Base-by-base conservation (phyloP, 257 asterid species). In the Nicotiana paniculata region DNA sequence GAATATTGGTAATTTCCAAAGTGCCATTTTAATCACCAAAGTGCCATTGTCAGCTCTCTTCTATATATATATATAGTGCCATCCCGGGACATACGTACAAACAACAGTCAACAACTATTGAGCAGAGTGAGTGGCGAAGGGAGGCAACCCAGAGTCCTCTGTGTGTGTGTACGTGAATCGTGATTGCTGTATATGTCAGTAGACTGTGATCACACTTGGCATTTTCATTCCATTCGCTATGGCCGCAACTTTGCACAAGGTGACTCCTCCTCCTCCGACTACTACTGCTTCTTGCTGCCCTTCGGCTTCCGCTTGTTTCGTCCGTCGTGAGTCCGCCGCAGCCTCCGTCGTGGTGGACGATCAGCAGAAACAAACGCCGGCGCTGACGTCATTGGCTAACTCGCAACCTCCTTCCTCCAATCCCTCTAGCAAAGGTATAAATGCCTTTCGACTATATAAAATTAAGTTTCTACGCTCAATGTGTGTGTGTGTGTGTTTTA, bases 281-380 rank as follows among this genome's bases (percentile, higher is more conserved):
- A 43, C 48, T 17, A 3, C 75, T 66, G 16, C 37, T 63, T 28
- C n/a, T 28, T 54, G 5, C 51, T 65, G n/a, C 26, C 26, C 8
- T 67, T 67, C 70, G 12, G 5, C 81, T 37, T 58, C 82, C 59
- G 51, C 58, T 66, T 33, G 76, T 1, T 63, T 24, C 32, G 30
- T 64, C 63, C 65, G 83, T 68, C 77, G 77, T 24, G 82, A 80
- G 30, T 13, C 59, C 15, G 82, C 57, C 46, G 6, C 74, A 3
- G 26, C 48, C 28, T 37, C 77, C 4, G 79, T 24, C 39, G 63
- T 62, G 68, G 35, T 46, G 21, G n/a, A 32, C 64, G 77, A 63
- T 17, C 17, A 80, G 46, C 21, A 33, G 43, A 18, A 63, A 28
- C 75, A 43, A 21, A 51, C 59, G 12, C 77, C 77, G n/a, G 30